A percentile compares a stretch with the other conserved stretches of the same genome.
phyloP scores from a whole-genome alignment of 805 yeast species.

The Yarrowia sp. region DNA sequence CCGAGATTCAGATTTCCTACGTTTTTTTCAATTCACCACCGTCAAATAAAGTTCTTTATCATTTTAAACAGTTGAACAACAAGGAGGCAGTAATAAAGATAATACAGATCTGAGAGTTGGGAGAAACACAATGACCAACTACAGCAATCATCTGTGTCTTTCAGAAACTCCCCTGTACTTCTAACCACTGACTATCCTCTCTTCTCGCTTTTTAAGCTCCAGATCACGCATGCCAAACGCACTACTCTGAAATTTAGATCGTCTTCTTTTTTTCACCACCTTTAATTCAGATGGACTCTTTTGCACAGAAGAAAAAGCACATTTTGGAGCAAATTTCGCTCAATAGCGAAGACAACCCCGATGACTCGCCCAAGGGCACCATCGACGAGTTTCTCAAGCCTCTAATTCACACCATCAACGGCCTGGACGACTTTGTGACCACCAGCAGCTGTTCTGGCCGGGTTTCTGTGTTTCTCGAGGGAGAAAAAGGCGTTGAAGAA shows the following conservation, averaged over 20 bases:
- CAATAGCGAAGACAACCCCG: constrained; percentile 54
- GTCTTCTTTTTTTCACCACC: not conserved
- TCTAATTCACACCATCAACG: constrained; percentile 70
- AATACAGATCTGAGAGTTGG: too few relatives aligned
- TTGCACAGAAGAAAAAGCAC: constrained; percentile 68
- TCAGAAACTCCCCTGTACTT: too few relatives aligned
- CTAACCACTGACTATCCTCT: too few relatives aligned
- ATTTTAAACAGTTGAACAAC: not conserved
- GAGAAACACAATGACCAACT: too few relatives aligned
- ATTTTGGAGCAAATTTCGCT: constrained; percentile 61
- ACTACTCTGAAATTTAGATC: not conserved
- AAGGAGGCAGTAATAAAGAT: too few relatives aligned
- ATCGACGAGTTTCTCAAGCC: constrained; percentile 80
- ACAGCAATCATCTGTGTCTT: too few relatives aligned
- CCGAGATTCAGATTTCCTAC: too few relatives aligned
- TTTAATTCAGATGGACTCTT: constrained; percentile 53
- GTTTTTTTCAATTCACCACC: too few relatives aligned
- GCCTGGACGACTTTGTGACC: constrained; percentile 72
- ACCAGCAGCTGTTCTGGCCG: constrained; percentile 91
- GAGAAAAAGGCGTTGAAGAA: constrained; percentile 55
- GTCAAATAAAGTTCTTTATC: not conserved
- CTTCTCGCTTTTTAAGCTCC: too few relatives aligned
- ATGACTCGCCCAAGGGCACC: constrained; percentile 79
- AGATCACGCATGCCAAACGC: not conserved
- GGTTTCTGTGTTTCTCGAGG: constrained; percentile 82